Base-by-base conservation (phyloP, 495 filamentous ascomycete species). In the Neurospora sp. region DNA sequence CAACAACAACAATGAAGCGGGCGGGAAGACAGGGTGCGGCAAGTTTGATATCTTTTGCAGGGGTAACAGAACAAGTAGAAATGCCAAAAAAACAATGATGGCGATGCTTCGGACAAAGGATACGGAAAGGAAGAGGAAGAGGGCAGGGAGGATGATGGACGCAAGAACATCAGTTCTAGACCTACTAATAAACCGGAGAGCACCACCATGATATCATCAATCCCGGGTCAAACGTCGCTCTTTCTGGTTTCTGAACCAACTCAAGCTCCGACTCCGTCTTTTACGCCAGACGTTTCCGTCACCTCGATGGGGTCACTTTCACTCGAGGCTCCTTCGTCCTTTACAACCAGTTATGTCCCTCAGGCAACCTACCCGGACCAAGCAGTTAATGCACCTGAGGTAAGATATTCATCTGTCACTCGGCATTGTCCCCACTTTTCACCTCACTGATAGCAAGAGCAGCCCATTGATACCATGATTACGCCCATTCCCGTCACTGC, bases 41-140 rank as follows among this genome's bases (percentile, higher is more conserved):
- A 42, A 70, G 16, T 35, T 70, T n/a, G n/a, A 47, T 8, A 44
- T 42, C 39, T 61, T 61, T 31, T 61, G 73, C 59, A 73, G 71
- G 22, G 75, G 73, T n/a, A 74, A 75, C 65, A 70, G 74, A 4
- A 31, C 47, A 61, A 69, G 70, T 45, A 71, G 74, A n/a, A 73
- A 73, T 45, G 45, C 71, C 31, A 73, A 72, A 27, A 41, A 41
- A 73, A 73, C 9, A 72, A 73, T 59, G 70, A 74, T 69, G 70
- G 69, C 1, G 70, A 73, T 35, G 71, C 42, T 9, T 70, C 72
- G 59, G 61, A 75, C 12, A 71, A 72, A 10, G 70, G 72, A 12
- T 39, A 35, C 31, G 69, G 71, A 6, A 44, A 75, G 69, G 69
- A 69, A 31, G 69, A 73, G 27, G 68, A 69, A 31, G 69, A 73